Base-by-base conservation (phyloP, 2,329 filamentous ascomycete species). In the Aspergillus jensenii region DNA sequence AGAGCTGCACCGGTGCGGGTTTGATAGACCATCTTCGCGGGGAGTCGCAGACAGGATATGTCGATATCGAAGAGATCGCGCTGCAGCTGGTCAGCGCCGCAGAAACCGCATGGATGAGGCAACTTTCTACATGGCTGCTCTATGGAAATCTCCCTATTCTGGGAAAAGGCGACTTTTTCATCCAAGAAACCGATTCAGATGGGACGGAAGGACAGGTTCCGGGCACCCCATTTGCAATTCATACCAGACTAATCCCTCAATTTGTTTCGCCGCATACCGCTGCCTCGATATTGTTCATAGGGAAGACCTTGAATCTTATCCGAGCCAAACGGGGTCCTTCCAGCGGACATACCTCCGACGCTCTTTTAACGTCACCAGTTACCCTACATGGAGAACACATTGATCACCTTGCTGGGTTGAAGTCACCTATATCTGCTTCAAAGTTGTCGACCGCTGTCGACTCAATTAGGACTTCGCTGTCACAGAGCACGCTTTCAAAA, bases 61-160 rank as follows among this genome's bases (percentile, higher is more conserved):
- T 85, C 7, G 92, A 97, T 68, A 86, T 99, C 55, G 91, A 93
- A 70, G 84, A 87, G 58, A 87, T 90, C 40, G 89, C 91, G 0
- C 77, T 86, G 62, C 85, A 88, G 58, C 78, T 98, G 37, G 83
- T 91, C n/a, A 84, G 80, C 14, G 80, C 91, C 21, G 93, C 92
- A 0, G 93, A 99, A 76, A 89, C 85, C 31, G 90, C 93, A 8
- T 99, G 95, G 95, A 79, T 98, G 69, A 90, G 91, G 72, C 92
- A 96, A 70, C 82, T 96, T 11, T 90, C 91, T 4, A 90, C 90
- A 25, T 99, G 93, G 93, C 82, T 98, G 8, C 76, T 98, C 14
- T 96, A 96, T 72, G 95, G 95, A 5, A 86, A 89, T 51, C 76
- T 96, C 57, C 93, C 93, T 0, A 83, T 82, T 14, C 87, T 90